Evolutionary conservation across 2,329 filamentous ascomycete genomes (phyloP).

Genomic region (Diaporthe sp.): DNA sequence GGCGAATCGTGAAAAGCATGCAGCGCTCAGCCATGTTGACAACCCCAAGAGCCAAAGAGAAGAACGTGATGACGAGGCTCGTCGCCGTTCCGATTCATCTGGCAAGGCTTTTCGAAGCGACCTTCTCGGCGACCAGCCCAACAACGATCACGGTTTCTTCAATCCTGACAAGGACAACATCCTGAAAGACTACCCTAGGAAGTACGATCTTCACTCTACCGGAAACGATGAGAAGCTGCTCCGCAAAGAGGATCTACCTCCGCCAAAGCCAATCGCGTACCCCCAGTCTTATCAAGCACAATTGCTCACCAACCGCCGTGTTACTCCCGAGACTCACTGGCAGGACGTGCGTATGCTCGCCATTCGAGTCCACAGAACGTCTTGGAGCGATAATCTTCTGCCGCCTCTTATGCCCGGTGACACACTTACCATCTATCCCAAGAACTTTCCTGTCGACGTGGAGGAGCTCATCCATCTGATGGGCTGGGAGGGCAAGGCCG

Average conservation of each 20-base stretch:
- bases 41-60: conserved; percentile 39
- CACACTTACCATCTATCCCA: conserved; percentile 85
- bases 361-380: conserved; percentile 62
- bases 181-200: conserved; percentile 52
- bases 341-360: conserved; percentile 92
- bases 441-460: conserved; percentile 89
- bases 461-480: conserved; percentile 82
- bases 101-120: conserved; percentile 32
- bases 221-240: conserved; percentile 35
- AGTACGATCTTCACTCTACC: conserved; percentile 50
- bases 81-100: conserved; percentile 29
- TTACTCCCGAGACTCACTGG: conserved; percentile 86
- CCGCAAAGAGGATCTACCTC: conserved; percentile 43
- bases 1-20: conserved; percentile 43
- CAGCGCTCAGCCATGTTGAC: conserved; percentile 46
- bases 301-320: conserved; percentile 75
- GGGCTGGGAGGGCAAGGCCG: conserved; percentile 82
- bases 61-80: conserved; percentile 43
- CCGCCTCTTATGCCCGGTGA: conserved; percentile 77
- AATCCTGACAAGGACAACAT: conserved; percentile 54
- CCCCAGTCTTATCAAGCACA: conserved; percentile 69
- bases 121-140: conserved; percentile 36
- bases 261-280: conserved; percentile 65
- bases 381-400: conserved; percentile 44
- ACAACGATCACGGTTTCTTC: conserved; percentile 40